A percentile compares a stretch with the other conserved stretches of the same genome.
These are phyloP conservation scores for Cinnamomum micranthum DNA, from an alignment of 164 flowering plant genomes.

Conservation along the genomic window DNA sequence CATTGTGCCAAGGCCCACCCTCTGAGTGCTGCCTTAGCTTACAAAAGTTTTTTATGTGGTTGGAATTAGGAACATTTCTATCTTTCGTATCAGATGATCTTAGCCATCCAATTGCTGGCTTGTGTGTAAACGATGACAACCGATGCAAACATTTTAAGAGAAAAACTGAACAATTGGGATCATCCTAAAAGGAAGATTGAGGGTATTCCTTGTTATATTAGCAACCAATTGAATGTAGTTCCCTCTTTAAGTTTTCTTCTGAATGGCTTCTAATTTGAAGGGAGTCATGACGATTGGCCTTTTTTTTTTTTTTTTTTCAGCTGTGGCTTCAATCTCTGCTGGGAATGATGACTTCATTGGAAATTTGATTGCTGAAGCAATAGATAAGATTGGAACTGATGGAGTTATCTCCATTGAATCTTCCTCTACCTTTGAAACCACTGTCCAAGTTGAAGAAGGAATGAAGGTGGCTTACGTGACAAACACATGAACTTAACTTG, in stretches of 20 bases:
- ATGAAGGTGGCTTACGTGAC: constrained; percentile 58
- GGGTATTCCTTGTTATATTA: no score
- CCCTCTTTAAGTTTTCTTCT: background rate
- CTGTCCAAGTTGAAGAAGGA: constrained; percentile 75
- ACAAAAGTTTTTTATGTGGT: no score
- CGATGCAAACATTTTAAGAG: no score
- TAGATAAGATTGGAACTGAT: constrained; percentile 80
- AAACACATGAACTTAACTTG: background rate
- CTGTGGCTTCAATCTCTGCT: constrained; percentile 88
- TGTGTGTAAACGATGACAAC: no score
- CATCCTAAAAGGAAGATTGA: no score
- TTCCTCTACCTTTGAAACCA: constrained; percentile 73
- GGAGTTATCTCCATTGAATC: constrained; percentile 80
- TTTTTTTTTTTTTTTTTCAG: constrained; percentile 32
- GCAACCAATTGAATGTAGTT: background rate
- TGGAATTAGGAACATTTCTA: no score
- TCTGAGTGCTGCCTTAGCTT: no score
- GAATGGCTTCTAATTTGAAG: background rate
- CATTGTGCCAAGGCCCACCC: no score
- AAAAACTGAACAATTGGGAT: no score
- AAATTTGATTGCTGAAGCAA: constrained; percentile 73
- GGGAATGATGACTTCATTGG: constrained; percentile 93
- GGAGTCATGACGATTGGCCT: constrained; percentile 1
- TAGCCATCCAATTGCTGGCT: no score
- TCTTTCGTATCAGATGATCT: no score